These are phyloP conservation scores for Westerdykella aurantiaca DNA, from an alignment of 2,329 filamentous ascomycete genomes.

Conservation along the genomic window DNA sequence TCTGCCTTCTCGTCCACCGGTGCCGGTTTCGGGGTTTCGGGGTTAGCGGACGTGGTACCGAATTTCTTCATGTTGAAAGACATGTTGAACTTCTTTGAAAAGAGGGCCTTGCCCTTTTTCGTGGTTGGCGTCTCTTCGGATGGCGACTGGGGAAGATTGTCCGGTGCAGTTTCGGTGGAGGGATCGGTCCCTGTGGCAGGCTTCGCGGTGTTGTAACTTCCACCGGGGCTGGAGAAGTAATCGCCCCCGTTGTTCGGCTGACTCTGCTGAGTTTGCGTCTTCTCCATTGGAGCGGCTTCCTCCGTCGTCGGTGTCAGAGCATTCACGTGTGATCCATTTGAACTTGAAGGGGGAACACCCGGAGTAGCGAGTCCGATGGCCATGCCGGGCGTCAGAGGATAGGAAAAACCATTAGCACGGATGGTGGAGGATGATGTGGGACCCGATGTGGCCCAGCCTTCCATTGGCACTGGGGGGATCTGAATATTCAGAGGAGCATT, in stretches of 20 bases:
- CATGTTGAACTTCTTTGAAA: conserved; percentile 77
- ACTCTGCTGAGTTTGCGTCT: conserved; percentile 51
- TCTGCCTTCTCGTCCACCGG: conserved; percentile 68
- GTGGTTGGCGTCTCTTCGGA: conserved; percentile 34
- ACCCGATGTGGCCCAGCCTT: conserved; percentile 41
- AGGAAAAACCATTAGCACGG: conserved; percentile 58
- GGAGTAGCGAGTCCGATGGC: conserved; percentile 74
- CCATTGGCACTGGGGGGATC: conserved; percentile 45
- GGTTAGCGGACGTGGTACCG: conserved; percentile 57
- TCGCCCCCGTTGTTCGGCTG: conserved; percentile 56
- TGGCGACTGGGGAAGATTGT: conserved; percentile 34
- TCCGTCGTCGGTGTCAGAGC: conserved; percentile 38
- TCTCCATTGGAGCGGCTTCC: conserved; percentile 47
- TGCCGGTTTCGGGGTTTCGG: conserved; percentile 63
- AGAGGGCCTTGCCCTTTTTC: conserved; percentile 58
- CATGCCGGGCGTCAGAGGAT: conserved; percentile 62
- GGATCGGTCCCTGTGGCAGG: conserved; percentile 19
- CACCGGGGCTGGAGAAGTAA: conserved; percentile 62
- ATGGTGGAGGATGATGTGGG: conserved; percentile 46
- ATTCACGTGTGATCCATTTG: conserved; percentile 29
- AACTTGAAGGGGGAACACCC: conserved; percentile 34
- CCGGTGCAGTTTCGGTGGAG: conserved; percentile 24
- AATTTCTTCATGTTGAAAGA: conserved; percentile 82
- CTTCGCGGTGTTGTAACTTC: conserved; percentile 21
- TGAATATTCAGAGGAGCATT: conserved; percentile 59